These are phyloP conservation scores for Mycena polygramma DNA, from an alignment of 768 basidiomycete genomes.

Conservation along the genomic window DNA sequence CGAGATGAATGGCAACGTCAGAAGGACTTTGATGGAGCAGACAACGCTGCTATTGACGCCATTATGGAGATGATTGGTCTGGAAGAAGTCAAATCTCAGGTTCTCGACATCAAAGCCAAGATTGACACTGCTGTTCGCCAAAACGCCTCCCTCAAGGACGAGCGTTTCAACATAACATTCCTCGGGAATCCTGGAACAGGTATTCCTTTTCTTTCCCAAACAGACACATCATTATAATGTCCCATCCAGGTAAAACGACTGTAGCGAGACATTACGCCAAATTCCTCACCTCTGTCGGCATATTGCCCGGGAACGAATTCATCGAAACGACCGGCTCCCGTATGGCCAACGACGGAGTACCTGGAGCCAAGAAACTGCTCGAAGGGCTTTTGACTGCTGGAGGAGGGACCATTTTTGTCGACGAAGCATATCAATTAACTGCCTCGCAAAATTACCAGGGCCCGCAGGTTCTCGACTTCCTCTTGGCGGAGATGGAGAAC, in stretches of 20 bases:
- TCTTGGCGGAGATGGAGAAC: conserved; percentile 84
- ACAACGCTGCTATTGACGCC: conserved; percentile 67
- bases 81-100: conserved; percentile 71
- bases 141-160: conserved; percentile 61
- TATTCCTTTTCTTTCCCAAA: conserved; percentile 43
- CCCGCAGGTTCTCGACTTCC: conserved; percentile 72
- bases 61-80: conserved; percentile 81
- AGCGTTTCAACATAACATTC: conserved; percentile 72
- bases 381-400: conserved; percentile 62
- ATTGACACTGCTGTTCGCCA: conserved; percentile 71
- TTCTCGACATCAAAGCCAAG: conserved; percentile 70
- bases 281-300: conserved; percentile 67
- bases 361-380: conserved; percentile 63
- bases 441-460: conserved; percentile 62
- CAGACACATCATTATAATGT: not conserved
- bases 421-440: conserved; percentile 79
- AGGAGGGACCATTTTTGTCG: conserved; percentile 77
- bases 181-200: conserved; percentile 85
- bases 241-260: conserved; percentile 72
- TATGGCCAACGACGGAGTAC: conserved; percentile 69
- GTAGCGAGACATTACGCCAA: conserved; percentile 74
- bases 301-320: conserved; percentile 66
- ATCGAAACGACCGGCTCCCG: conserved; percentile 74
- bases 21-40: conserved; percentile 66
- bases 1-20: conserved; percentile 68